These are phyloP conservation scores for Sporobolus alterniflorus DNA, from an alignment of 202 grass and related monocot genomes.

Conservation along the genomic window DNA sequence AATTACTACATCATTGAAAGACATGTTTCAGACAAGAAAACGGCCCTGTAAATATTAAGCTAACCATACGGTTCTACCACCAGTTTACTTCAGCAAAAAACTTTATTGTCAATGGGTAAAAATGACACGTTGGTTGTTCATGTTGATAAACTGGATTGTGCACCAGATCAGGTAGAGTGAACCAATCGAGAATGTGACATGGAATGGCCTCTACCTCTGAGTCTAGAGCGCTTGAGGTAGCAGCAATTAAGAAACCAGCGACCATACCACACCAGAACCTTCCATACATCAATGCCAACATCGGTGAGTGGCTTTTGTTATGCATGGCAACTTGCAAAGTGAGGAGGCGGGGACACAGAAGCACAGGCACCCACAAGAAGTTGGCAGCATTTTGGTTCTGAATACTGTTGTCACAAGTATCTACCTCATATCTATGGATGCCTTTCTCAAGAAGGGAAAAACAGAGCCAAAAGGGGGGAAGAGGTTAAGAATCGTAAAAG, in stretches of 20 bases:
- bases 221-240: not conserved
- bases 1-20: not conserved
- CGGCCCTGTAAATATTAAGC: not conserved
- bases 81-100: not conserved
- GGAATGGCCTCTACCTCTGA: constrained; percentile 1
- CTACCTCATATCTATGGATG: constrained; percentile 42
- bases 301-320: constrained; percentile 32
- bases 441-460: constrained; percentile 47
- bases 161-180: not conserved
- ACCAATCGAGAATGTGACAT: not conserved
- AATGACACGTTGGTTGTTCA: not conserved
- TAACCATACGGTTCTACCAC: not conserved
- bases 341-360: constrained; percentile 15
- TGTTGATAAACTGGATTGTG: constrained; percentile 17
- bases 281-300: constrained; percentile 29
- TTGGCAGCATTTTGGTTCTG: constrained; percentile 11
- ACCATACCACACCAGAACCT: constrained; percentile 44
- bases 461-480: constrained; percentile 37
- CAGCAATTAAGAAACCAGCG: constrained; percentile 20
- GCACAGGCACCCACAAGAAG: constrained; percentile 54
- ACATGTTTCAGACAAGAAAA: not conserved
- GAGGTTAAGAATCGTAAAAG: constrained; percentile 13
- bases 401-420: constrained; percentile 47
- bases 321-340: constrained; percentile 50
- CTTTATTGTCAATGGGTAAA: not conserved